These are phyloP conservation scores for Coemansia sp. DNA, from an alignment of 371 early-diverging fungal genomes.

Conservation along the genomic window DNA sequence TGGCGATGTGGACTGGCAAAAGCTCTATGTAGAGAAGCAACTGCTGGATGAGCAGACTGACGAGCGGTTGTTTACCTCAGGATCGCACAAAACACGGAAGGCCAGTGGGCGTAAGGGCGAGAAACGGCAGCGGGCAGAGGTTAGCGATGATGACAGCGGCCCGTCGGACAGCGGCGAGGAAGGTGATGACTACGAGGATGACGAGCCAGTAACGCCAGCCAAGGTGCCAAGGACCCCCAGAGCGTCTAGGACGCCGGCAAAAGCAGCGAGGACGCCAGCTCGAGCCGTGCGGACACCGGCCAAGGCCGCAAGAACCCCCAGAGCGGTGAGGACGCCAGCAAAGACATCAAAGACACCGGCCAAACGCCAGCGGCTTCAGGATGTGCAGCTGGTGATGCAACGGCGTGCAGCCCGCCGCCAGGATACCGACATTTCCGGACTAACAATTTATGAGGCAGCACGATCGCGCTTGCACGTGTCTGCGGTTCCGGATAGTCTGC, in stretches of 20 bases:
- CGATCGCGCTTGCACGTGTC: slow-evolving; percentile 83
- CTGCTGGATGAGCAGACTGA: slow-evolving; percentile 42
- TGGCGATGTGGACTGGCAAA: slow-evolving; percentile 45
- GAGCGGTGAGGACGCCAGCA: slow-evolving; percentile 17
- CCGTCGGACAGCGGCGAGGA: no score
- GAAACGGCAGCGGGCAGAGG: slow-evolving; percentile 12
- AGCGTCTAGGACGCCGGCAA: not conserved
- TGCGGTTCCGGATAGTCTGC: slow-evolving; percentile 83
- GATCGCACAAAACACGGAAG: slow-evolving; percentile 11
- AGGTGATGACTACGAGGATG: no score
- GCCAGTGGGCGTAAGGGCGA: slow-evolving; percentile 13
- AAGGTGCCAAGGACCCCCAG: no score
- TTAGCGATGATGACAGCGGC: no score
- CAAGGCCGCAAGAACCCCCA: slow-evolving; percentile 7
- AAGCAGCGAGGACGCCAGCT: not conserved
- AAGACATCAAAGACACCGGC: no score
- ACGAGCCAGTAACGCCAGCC: no score
- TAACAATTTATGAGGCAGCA: slow-evolving; percentile 63
- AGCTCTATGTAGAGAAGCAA: slow-evolving; percentile 18
- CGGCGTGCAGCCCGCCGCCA: slow-evolving; percentile 17
- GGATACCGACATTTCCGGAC: not conserved
- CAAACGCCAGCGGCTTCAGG: slow-evolving; percentile 16
- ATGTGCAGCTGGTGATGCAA: slow-evolving; percentile 33
- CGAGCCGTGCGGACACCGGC: no score
- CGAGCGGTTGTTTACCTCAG: slow-evolving; percentile 40